Percentiles rank a stretch among this genome's conserved stretches.
phyloP scores from a whole-genome alignment of 2,329 filamentous ascomycete species.

The Coniochaeta prunicola region DNA sequence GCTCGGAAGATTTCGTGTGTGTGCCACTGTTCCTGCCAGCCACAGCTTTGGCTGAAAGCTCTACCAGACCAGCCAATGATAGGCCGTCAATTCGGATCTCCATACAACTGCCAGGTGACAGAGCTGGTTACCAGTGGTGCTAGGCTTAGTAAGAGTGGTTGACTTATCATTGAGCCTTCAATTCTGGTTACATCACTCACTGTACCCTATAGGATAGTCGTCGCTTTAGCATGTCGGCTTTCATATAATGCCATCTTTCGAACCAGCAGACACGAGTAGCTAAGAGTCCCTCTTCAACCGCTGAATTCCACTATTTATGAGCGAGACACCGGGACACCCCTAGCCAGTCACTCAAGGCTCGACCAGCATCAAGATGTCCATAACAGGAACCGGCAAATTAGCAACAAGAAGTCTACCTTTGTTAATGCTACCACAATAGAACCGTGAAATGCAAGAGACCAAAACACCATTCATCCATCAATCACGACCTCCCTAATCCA shows the following conservation, averaged over 20 bases:
- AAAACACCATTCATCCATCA: not conserved
- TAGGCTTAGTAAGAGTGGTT: not conserved
- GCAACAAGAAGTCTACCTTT: not conserved
- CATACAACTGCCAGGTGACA: conserved; percentile 2
- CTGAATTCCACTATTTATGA: not conserved
- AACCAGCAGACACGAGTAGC: no score
- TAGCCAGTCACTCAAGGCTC: not conserved
- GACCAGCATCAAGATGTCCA: conserved; percentile 2
- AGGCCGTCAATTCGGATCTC: conserved; percentile 10
- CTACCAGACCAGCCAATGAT: conserved; percentile 11
- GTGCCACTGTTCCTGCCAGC: conserved; percentile 9
- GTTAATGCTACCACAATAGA: not conserved
- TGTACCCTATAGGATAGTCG: no score
- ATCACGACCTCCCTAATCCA: conserved; percentile 32
- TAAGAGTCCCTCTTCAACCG: no score
- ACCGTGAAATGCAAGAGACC: not conserved
- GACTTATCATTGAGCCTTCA: no score
- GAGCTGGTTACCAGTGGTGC: not conserved
- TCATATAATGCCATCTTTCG: no score
- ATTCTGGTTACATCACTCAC: no score
- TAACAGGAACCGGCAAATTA: not conserved
- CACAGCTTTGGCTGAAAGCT: not conserved
- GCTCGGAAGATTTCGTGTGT: conserved; percentile 26
- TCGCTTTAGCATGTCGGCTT: no score
- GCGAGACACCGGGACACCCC: not conserved